Evolutionary conservation across 163 green algal species (phyloP), one percentile per base, ranked within the genome.

Genomic region (Trebouxiophyceae sp.): DNA sequence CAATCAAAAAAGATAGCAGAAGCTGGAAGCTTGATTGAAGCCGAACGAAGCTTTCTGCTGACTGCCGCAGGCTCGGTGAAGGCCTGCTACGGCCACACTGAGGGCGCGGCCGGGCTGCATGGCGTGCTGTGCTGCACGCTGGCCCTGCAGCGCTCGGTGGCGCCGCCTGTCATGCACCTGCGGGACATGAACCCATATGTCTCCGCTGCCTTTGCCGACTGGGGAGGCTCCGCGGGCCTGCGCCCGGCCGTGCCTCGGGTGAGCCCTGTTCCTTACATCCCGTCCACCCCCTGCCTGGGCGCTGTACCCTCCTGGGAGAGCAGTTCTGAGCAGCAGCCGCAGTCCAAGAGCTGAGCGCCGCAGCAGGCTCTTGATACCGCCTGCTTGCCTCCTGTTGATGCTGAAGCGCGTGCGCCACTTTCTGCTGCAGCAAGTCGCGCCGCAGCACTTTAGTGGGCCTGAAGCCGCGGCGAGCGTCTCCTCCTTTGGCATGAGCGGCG

Each of bases 401-500:
- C n/a, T n/a, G n/a, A n/a, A n/a, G n/a, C n/a, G n/a, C n/a, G n/a
- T n/a, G n/a, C n/a, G n/a, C n/a, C n/a, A n/a, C n/a, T n/a, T n/a
- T n/a, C n/a, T n/a, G n/a, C n/a, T 50, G 39, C 39, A 50, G 39
- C 12, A 50, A 16, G 39, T 16, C 8, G 39, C 39, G 16, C 60
- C 4, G 55, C 33, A 45, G 4, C 29, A 46, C 24, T 4, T n/a
- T 16, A 24, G 5, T 29, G 28, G 56, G 26, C 33, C 20, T 12
- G 56, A 26, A 12, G 56, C 24, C 23, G 56, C 56, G 5, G 61
- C 46, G 22, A 78, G 81, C 45, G 86, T 73, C 12, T 83, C 75
- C 68, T 83, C 69, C 20, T 86, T 91, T 63, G 86, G 81, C 30
- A 89, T 87, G 82, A 83, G 67, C 31, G 84, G 84, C 19, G 82